These are phyloP conservation scores for Rubia occidens DNA, from an alignment of 305 asterid species.

Conservation along the genomic window DNA sequence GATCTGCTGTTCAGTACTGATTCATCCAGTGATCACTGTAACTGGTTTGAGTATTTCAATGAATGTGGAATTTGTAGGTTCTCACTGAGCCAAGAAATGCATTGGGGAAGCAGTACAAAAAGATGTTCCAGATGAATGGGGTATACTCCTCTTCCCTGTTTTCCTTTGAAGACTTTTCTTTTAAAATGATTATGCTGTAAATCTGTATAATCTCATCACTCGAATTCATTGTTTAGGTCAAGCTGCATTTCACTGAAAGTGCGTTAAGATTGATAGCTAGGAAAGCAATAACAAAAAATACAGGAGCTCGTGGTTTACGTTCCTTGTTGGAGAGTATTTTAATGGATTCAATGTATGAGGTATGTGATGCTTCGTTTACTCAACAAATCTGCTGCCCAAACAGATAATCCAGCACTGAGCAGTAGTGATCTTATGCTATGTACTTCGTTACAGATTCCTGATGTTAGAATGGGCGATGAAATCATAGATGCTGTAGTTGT, in stretches of 20 bases:
- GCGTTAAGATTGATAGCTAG: constrained; percentile 78
- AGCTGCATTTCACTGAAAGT: constrained; percentile 71
- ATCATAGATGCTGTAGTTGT: constrained; percentile 77
- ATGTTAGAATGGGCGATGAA: constrained; percentile 67
- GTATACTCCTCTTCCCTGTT: constrained; percentile 31
- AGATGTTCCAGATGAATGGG: constrained; percentile 90
- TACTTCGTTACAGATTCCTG: constrained; percentile 59
- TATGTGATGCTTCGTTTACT: constrained; percentile 17
- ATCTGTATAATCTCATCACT: background rate
- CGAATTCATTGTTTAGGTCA: constrained; percentile 45
- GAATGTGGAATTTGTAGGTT: constrained; percentile 41
- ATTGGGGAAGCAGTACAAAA: constrained; percentile 81
- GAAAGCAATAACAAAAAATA: constrained; percentile 75
- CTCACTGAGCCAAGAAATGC: constrained; percentile 92
- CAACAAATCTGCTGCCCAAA: background rate
- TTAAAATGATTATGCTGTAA: background rate
- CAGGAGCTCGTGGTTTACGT: constrained; percentile 91
- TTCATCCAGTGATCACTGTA: constrained; percentile 15
- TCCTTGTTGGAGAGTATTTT: constrained; percentile 73
- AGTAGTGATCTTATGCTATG: background rate
- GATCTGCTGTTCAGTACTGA: constrained; percentile 16
- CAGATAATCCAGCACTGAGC: background rate
- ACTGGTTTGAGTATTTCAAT: background rate
- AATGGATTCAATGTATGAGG: constrained; percentile 99
- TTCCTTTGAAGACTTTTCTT: background rate